Evolutionary conservation across 129 eudicot genomes (phyloP), one percentile per base, ranked within the genome.

Genomic region (Heracleum sosnowskyi): DNA sequence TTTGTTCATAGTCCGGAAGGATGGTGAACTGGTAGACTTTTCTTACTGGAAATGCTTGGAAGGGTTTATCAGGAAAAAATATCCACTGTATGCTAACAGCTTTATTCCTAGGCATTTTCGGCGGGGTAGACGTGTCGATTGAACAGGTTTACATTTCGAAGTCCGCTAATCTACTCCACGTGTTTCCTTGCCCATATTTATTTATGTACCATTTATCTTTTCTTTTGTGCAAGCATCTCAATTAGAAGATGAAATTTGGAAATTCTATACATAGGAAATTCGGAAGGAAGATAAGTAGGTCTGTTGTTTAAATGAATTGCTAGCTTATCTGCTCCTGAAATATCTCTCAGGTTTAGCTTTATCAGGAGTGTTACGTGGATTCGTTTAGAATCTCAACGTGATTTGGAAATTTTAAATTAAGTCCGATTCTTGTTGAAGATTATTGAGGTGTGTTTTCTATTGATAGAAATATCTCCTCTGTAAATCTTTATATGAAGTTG

Each of bases 21-120:
- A 92, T 80, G 97, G 96, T 68, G 89, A 87, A 85, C 31, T 80
- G 83, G 90, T 92, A 2, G 99, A 95, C 81, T 95, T 95, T 79
- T 95, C 99, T 46, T 95, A 87, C 79, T 92, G 99, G 99, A 95
- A 95, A 86, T 95, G 99, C 89, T 86, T 95, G 79, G 92, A 95
- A 87, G 97, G 97, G 64, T 87, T 90, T 62, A 89, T 95, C 69
- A 86, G 89, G 83, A 92, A 92, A 89, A 95, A 90, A 29, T 92
- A 95, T 91, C 99, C 99, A 51, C 87, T 92, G 33, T 90, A 91
- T 76, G 99, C 99, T 26, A 95, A 92, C 83, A 95, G 85, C 83
- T 95, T 95, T 70, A 92, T 95, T 81, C 90, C 87, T 36, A 85
- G 91, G 87, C 99, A 95, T 89, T 95, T 92, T 82, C 83, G 90